Base-by-base conservation (phyloP, 176 grass and related monocot species). In the Elymus sibiricus region DNA sequence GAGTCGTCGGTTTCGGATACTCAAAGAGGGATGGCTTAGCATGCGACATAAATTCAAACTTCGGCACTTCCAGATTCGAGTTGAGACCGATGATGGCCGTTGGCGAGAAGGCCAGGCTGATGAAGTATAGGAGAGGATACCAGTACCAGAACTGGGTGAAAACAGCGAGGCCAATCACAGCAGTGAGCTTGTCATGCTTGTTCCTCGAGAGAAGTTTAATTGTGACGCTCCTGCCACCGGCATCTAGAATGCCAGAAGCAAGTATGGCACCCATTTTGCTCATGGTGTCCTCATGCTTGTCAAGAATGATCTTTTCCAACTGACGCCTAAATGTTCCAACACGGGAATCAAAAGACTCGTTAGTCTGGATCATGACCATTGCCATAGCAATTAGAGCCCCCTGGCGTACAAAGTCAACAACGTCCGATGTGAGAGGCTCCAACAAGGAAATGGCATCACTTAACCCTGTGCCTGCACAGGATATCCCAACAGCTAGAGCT, bases 131-230 rank as follows among this genome's bases (percentile, higher is more conserved):
- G 51, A 99, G 97, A 19, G 97, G 97, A 79, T 99, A 97, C 97
- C 97, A 99, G 81, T 99, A 92, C 97, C 97, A 99, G 88, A 99
- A 99, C 83, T 99, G 97, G 82, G 88, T 94, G 86, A 99, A 99
- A 67, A 99, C 87, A 3, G 94, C 94, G 15, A 99, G 94, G 40
- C 97, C 97, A 85, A 99, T 81, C n/a, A 97, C 92, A 22, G 97
- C 97, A 64, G 97, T 99, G 35, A 99, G 90, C 72, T 95, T 93
- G 70, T 99, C 97, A 35, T 99, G 94, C 53, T 99, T 99, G 43
- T 83, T 94, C 75, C 89, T 94, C 58, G 94, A 99, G 15, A 94
- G 89, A 63, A 99, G 92, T 68, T 89, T 95, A 65, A 99, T 99
- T 22, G 97, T 99, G 31, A 99, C 94, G 64, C 97, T 99, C 75